These are phyloP conservation scores for Ascochyta viciae-villosae DNA, from an alignment of 2,329 filamentous ascomycete species.

Conservation along the genomic window DNA sequence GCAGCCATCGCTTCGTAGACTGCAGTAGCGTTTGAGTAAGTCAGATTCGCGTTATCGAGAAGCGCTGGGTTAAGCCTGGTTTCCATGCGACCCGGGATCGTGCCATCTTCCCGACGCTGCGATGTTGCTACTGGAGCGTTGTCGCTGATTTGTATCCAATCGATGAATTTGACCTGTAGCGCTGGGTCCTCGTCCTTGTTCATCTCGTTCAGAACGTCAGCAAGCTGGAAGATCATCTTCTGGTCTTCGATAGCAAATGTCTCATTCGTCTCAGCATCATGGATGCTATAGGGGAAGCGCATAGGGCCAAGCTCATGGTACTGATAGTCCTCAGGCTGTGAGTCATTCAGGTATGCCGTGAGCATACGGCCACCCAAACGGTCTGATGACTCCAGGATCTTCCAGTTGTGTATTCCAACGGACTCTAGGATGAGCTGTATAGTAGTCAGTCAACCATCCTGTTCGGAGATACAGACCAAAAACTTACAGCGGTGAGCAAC, in stretches of 20 bases:
- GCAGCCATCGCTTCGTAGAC: constrained; percentile 22
- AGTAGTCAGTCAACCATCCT: not conserved
- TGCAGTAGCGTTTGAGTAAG: constrained; percentile 19
- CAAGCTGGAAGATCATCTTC: constrained; percentile 67
- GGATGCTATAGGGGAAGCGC: constrained; percentile 62
- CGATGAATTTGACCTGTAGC: constrained; percentile 63
- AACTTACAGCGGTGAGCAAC: constrained; percentile 57
- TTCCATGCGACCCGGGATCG: constrained; percentile 18
- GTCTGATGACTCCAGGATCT: constrained; percentile 66
- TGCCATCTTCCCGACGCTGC: constrained; percentile 20
- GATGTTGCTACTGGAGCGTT: constrained; percentile 56
- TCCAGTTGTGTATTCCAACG: constrained; percentile 64
- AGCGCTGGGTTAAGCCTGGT: constrained; percentile 8
- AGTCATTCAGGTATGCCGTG: constrained; percentile 65
- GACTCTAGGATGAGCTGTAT: constrained; percentile 42
- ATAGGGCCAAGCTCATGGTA: constrained; percentile 71
- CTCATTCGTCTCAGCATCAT: constrained; percentile 57
- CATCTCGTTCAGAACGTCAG: constrained; percentile 63
- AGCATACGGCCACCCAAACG: constrained; percentile 68
- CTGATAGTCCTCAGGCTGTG: constrained; percentile 64
- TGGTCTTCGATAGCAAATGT: constrained; percentile 65
- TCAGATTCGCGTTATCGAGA: constrained; percentile 20
- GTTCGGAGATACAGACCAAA: constrained; percentile 19
- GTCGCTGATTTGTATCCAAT: constrained; percentile 61
- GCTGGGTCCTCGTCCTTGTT: constrained; percentile 56